phyloP scores from a whole-genome alignment of 257 asterid species.

The Mentha longifolia region DNA sequence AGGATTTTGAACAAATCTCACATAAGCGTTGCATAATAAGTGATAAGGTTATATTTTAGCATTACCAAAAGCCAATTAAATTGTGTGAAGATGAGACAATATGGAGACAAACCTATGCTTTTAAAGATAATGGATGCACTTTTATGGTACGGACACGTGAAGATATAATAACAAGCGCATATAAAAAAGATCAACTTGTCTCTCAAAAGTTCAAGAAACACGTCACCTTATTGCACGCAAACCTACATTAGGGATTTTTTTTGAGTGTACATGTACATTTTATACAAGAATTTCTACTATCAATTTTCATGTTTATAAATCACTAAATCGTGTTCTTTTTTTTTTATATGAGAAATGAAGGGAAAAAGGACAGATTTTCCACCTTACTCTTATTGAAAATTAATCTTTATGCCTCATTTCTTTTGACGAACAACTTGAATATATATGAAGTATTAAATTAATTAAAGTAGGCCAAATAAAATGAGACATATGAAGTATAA shows the following conservation, averaged over 20 bases:
- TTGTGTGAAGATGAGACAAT: slow-evolving; percentile 18
- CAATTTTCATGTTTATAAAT: no score
- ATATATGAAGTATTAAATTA: no score
- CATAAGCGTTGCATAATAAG: neutral
- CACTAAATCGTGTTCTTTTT: no score
- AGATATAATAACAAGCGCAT: neutral
- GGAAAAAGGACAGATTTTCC: no score
- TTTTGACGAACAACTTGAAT: no score
- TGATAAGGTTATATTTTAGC: neutral
- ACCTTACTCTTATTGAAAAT: no score
- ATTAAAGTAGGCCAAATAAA: no score
- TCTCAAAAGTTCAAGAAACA: neutral
- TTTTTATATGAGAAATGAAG: no score
- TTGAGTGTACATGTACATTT: no score
- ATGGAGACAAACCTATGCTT: neutral
- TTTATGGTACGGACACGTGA: slow-evolving; percentile 33
- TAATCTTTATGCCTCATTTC: no score
- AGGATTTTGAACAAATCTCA: neutral
- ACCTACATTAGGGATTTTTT: neutral
- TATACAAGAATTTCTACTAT: no score
- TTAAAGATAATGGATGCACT: slow-evolving; percentile 25
- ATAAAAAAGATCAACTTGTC: neutral
- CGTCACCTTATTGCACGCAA: neutral
- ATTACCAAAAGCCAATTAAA: neutral
- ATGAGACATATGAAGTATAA: no score